Base-by-base conservation (phyloP, 192 early-diverging fungal species). In the Gigaspora rosea region DNA sequence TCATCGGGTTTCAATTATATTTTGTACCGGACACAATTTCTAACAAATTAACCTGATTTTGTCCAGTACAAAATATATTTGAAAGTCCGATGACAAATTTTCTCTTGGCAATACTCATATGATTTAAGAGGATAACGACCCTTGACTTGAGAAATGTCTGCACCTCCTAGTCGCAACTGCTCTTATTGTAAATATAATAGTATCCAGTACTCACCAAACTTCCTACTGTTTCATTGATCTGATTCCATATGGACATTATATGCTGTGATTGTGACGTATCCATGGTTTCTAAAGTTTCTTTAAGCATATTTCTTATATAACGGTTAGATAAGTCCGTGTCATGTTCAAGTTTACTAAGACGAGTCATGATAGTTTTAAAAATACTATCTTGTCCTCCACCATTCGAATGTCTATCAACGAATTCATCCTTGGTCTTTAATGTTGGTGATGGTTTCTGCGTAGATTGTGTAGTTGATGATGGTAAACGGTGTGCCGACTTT, bases 341-440 rank as follows among this genome's bases (percentile, higher is more conserved):
- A 27, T 90, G 82, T 76, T 98, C 97, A 11, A 98, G 83, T 15
- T 85, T 80, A 46, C 83, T 80, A 2, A 98, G 82, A 15, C 96
- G 90, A 72, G 93, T 95, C 87, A 95, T 90, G 47, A 98, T 96
- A 9, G 91, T 95, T 68, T 96, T 96, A 82, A 94, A 97, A 49
- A 96, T 78, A 72, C 80, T 84, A 52, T 84, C 95, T 76, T 95
- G 93, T 13, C 89, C 88, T 1, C 82, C 80, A 22, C 80, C 78
- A 18, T 57, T 76, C 27, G 61, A 61, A 47, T 73, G 71, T 13
- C 48, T 46, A 48, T 11, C 52, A 54, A 2, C 52, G 12, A 12
- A 27, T 48, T 41, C 41, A 41, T 41, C 41, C 27, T n/a, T 81
- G 59, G 2, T 65, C 6, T 0, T 78, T 32, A 5, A 63, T 48